A percentile compares a stretch with the other conserved stretches of the same genome.
Evolutionary conservation across 192 early-diverging fungal species (phyloP).

Genomic region (Helicostylum pulchrum): DNA sequence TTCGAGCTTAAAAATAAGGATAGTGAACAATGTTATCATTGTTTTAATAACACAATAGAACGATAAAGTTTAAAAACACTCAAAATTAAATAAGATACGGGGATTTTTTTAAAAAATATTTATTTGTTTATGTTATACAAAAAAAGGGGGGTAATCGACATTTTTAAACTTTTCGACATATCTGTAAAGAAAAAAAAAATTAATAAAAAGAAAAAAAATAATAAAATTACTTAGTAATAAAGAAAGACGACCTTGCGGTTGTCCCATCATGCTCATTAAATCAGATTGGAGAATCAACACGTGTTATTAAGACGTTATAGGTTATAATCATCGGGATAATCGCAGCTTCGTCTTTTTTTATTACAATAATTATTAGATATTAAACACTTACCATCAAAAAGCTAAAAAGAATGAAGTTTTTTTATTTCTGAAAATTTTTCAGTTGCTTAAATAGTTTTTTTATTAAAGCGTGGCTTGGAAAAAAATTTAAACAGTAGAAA

Average conservation of each 20-base stretch:
- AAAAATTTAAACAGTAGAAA: not conserved
- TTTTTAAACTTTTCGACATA: no score
- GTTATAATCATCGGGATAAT: slow-evolving; percentile 7
- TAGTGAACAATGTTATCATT: no score
- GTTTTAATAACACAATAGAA: no score
- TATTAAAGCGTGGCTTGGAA: slow-evolving; percentile 1
- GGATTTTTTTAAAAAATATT: no score
- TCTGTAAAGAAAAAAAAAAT: no score
- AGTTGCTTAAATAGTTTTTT: not conserved
- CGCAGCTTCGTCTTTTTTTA: not conserved
- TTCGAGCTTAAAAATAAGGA: no score
- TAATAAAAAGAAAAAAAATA: no score
- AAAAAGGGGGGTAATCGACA: no score
- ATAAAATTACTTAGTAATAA: no score
- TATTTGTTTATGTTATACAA: no score
- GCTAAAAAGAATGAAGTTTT: not conserved
- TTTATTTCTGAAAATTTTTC: not conserved
- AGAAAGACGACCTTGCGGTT: not conserved
- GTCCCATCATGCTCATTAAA: slow-evolving; percentile 13
- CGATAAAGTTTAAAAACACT: no score
- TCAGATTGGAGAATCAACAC: slow-evolving; percentile 15
- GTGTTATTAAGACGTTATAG: slow-evolving; percentile 6
- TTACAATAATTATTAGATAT: not conserved
- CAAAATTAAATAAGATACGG: no score
- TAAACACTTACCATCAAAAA: not conserved